Evolutionary conservation across 805 yeast species (phyloP), one percentile per base, ranked within the genome.

Genomic region (Saccharomycopsis babjevae): DNA sequence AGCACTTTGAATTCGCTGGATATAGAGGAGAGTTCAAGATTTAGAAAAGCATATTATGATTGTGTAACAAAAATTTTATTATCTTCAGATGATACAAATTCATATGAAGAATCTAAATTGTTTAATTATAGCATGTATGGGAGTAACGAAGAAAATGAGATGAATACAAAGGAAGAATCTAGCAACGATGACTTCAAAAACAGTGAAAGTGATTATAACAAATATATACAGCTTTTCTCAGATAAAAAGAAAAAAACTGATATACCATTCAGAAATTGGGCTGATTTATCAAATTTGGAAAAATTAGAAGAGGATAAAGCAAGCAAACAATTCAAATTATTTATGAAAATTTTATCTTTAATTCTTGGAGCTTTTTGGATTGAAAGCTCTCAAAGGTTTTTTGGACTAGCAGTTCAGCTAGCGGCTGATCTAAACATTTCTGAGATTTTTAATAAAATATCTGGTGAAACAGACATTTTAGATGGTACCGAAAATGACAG

Each of bases 341-440:
- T 58, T 68, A 79, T 83, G 67, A 81, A 84, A 0, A 81, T 84
- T n/a, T 73, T 84, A 22, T 88, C 86, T 0, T 73, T 85, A 43
- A 79, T 85, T 50, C 77, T 85, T 30, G 84, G 87, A 64, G 85
- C 88, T 56, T 83, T 85, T 67, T 85, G 89, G 89, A 76, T 85
- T 56, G 79, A 85, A 22, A 79, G 84, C 63, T 78, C 82, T 18
- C 87, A 83, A 67, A 77, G 83, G 80, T 83, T 84, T 66, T 82
- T 87, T 1, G 86, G 88, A 0, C 68, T 85, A 56, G 89, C 89
- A 0, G 68, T 85, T n/a, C 88, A 85, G 66, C 69, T 85, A 32
- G 88, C 89, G 0, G 79, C 79, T 61, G 82, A 78, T 58, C 73
- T 80, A 63, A 79, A 80, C 4, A 67, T 83, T 38, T 43, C 56